Conservation (phyloP, 202 grass and related monocot genomes). For the Setaria italica region DNA sequence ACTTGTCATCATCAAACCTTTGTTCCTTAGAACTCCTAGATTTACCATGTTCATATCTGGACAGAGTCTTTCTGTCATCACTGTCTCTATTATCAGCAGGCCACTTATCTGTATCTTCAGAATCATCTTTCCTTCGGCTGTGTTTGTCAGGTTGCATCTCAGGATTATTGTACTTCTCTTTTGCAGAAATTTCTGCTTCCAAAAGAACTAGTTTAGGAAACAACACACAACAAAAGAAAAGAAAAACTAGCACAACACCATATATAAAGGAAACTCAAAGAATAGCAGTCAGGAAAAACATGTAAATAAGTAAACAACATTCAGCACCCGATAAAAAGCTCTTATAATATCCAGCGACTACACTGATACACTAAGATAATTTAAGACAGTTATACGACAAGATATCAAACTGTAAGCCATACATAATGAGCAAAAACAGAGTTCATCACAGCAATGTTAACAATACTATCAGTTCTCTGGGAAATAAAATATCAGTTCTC, state of each 20-base stretch:
- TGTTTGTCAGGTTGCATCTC: slow-evolving; percentile 60
- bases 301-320: neutral
- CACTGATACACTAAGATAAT: neutral
- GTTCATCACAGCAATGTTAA: slow-evolving; percentile 1
- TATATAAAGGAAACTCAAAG: neutral
- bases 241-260: slow-evolving; percentile 6
- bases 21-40: slow-evolving; percentile 77
- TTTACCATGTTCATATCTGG: slow-evolving; percentile 75
- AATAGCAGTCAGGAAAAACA: slow-evolving; percentile 23
- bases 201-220: slow-evolving; percentile 36
- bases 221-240: neutral
- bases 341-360: neutral
- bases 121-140: slow-evolving; percentile 56
- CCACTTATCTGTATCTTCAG: slow-evolving; percentile 79
- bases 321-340: neutral
- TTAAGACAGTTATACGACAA: neutral
- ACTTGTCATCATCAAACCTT: slow-evolving; percentile 77
- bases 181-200: slow-evolving; percentile 53
- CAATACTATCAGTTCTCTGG: neutral
- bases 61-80: slow-evolving; percentile 65
- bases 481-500: neutral
- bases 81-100: slow-evolving; percentile 60
- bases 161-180: slow-evolving; percentile 53
- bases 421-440: slow-evolving; percentile 7
- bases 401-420: neutral